Conservation (phyloP, 306 rosid genomes). For the Dalbergia cultrata region DNA sequence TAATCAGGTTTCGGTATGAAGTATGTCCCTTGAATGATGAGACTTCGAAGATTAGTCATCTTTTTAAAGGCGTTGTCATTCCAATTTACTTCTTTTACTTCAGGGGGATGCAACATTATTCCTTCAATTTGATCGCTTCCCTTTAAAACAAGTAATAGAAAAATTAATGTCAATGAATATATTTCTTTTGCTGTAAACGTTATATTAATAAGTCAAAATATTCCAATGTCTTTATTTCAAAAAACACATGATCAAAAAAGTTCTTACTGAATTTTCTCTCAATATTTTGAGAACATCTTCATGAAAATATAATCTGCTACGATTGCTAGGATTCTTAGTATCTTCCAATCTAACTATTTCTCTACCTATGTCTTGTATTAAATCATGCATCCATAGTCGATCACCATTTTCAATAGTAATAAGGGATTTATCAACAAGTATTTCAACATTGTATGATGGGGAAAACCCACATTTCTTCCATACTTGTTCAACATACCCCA, state of each 20-base stretch:
- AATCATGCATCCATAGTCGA: slow-evolving; percentile 8
- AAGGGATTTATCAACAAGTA: background rate
- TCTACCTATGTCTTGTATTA: slow-evolving; percentile 28
- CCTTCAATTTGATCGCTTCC: background rate
- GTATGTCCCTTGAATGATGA: background rate
- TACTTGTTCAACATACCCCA: background rate
- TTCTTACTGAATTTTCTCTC: background rate
- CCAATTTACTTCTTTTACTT: background rate
- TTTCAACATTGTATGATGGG: background rate
- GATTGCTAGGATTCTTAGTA: background rate
- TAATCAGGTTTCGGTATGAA: background rate
- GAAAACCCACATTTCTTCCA: background rate
- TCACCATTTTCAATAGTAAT: background rate
- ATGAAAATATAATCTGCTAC: background rate
- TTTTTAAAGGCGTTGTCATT: background rate
- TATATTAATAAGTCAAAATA: background rate
- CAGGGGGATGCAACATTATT: background rate
- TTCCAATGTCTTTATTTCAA: background rate
- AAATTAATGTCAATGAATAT: background rate
- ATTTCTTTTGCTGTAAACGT: background rate
- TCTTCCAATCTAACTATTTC: background rate
- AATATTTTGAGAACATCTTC: background rate
- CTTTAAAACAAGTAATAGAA: background rate
- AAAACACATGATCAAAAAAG: too few species aligned
- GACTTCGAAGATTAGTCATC: background rate